These are phyloP conservation scores for Bruguiera parviflora DNA, from an alignment of 345 rosid species.

Conservation along the genomic window DNA sequence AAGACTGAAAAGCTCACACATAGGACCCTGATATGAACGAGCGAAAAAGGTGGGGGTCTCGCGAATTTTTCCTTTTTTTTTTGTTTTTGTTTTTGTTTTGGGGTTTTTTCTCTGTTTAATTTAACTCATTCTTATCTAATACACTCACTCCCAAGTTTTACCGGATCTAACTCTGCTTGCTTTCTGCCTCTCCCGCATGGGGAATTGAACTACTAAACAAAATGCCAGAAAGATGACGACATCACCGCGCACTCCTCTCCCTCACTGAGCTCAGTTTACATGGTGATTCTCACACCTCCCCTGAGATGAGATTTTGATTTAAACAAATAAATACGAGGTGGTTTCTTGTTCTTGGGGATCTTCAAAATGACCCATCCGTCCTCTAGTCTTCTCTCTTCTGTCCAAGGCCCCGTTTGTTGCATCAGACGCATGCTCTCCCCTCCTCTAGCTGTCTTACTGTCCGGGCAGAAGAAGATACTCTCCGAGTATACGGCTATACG, in stretches of 20 bases:
- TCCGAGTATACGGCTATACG: no score
- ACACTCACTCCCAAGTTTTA: not conserved
- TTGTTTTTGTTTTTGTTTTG: not conserved
- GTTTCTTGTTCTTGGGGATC: not conserved
- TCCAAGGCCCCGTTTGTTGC: no score
- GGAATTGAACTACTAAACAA: no score
- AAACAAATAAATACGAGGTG: not conserved
- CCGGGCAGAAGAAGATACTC: no score
- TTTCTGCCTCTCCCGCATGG: no score
- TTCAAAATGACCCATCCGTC: not conserved
- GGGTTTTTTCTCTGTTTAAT: no score
- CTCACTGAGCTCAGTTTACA: not conserved
- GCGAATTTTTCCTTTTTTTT: not conserved
- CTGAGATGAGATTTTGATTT: not conserved
- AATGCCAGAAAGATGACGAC: no score
- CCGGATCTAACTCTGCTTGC: not conserved
- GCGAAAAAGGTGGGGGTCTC: not conserved
- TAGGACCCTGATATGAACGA: no score
- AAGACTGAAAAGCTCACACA: conserved; percentile 15
- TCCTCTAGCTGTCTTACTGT: no score
- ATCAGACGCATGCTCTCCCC: no score
- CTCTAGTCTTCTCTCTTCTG: not conserved
- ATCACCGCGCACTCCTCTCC: no score
- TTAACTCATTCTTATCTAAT: not conserved
- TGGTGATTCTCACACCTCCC: no score